These are phyloP conservation scores for Bothriochloa decipiens DNA, from an alignment of 176 grass and related monocot species.

Conservation along the genomic window DNA sequence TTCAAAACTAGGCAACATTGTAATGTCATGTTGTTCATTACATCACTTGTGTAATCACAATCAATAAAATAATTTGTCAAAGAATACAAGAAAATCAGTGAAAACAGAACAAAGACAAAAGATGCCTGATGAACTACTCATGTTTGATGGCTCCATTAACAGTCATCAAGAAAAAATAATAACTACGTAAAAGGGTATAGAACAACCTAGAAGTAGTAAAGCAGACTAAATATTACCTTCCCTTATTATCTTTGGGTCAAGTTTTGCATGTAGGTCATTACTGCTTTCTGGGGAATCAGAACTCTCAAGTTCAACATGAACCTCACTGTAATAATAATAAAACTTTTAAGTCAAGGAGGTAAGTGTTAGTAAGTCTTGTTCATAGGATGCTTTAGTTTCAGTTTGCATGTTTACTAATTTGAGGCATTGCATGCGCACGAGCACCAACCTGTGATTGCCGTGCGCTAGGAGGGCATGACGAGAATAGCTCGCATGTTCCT, in stretches of 20 bases:
- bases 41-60: neutral
- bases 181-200: neutral
- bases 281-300: neutral
- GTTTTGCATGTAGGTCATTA: neutral
- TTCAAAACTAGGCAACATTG: neutral
- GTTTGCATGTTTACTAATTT: no score
- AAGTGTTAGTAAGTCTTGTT: no score
- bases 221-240: neutral
- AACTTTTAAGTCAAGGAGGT: neutral
- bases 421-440: no score
- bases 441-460: no score
- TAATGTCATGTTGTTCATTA: neutral
- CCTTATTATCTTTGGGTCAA: neutral
- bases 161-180: neutral
- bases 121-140: neutral
- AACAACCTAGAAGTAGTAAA: neutral
- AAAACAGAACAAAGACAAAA: neutral
- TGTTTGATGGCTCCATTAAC: neutral
- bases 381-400: no score
- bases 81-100: neutral
- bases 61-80: neutral
- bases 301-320: neutral
- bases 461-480: no score
- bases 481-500: no score
- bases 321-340: neutral